Conservation (phyloP, 495 filamentous ascomycete species). For the Aspergillus saccharolyticus region DNA sequence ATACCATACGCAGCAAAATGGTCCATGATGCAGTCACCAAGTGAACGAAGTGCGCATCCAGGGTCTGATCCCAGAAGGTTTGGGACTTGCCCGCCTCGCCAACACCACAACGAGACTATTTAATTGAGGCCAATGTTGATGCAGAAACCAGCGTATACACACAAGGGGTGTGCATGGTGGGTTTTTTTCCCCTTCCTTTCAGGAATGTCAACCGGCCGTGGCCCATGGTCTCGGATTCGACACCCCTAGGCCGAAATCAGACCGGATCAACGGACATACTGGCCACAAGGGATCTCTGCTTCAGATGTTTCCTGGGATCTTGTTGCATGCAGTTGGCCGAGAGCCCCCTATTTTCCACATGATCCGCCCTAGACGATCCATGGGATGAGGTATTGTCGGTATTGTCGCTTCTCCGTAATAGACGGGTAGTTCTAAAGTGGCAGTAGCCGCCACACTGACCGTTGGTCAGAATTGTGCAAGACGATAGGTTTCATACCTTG, state of each 20-base stretch:
- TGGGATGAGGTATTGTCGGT: not conserved
- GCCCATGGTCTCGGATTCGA: slow-evolving; percentile 4
- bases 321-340: slow-evolving; percentile 1
- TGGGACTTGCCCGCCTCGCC: slow-evolving; percentile 3
- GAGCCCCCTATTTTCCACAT: slow-evolving; percentile 1
- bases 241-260: not conserved
- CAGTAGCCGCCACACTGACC: not conserved
- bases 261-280: slow-evolving; percentile 2
- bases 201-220: not conserved
- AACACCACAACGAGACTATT: slow-evolving; percentile 9
- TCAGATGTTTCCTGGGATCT: not conserved
- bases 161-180: slow-evolving; percentile 4
- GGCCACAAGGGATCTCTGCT: not conserved
- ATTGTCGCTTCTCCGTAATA: not conserved
- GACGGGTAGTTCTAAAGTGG: not conserved
- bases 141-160: slow-evolving; percentile 3
- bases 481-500: slow-evolving; percentile 3
- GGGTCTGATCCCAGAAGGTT: not conserved
- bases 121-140: slow-evolving; percentile 8
- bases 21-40: not conserved
- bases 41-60: not conserved
- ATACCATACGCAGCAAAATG: not conserved
- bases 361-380: not conserved
- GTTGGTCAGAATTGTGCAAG: slow-evolving; percentile 5
- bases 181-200: not conserved